phyloP scores from a whole-genome alignment of 371 early-diverging fungal species.

The Rhizopus sp. region DNA sequence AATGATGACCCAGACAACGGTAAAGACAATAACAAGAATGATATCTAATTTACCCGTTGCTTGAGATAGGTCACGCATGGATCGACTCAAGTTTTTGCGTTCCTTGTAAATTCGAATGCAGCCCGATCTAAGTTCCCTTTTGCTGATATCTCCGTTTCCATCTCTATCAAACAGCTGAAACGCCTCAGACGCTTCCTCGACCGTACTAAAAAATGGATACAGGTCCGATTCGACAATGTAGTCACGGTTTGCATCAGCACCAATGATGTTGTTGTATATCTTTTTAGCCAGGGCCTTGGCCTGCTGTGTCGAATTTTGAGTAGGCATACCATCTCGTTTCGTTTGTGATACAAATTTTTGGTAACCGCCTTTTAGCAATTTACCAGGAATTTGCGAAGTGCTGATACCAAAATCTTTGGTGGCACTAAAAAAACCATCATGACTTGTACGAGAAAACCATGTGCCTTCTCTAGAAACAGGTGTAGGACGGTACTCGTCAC shows the following conservation, averaged over 20 bases:
- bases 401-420: slow-evolving; percentile 25
- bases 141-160: slow-evolving; percentile 67
- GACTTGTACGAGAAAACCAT: slow-evolving; percentile 28
- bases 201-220: slow-evolving; percentile 58
- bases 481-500: slow-evolving; percentile 11
- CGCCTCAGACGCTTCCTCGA: slow-evolving; percentile 63
- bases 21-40: slow-evolving; percentile 55
- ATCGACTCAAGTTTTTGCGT: slow-evolving; percentile 54
- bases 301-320: slow-evolving; percentile 36
- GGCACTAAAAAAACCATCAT: slow-evolving; percentile 23
- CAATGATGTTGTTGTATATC: slow-evolving; percentile 46
- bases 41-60: slow-evolving; percentile 69
- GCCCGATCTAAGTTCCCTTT: slow-evolving; percentile 60
- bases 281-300: slow-evolving; percentile 52
- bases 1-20: slow-evolving; percentile 39
- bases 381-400: slow-evolving; percentile 31
- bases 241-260: slow-evolving; percentile 32
- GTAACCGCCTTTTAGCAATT: slow-evolving; percentile 34
- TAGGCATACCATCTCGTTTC: not conserved
- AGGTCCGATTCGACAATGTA: slow-evolving; percentile 51
- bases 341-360: slow-evolving; percentile 21
- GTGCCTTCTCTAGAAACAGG: slow-evolving; percentile 21
- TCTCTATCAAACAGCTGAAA: slow-evolving; percentile 74
- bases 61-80: slow-evolving; percentile 67
- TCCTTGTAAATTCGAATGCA: slow-evolving; percentile 65